A percentile compares a stretch with the other conserved stretches of the same genome.
Evolutionary conservation across 2,329 filamentous ascomycete species (phyloP).

Genomic region (Colletotrichum plurivorum): DNA sequence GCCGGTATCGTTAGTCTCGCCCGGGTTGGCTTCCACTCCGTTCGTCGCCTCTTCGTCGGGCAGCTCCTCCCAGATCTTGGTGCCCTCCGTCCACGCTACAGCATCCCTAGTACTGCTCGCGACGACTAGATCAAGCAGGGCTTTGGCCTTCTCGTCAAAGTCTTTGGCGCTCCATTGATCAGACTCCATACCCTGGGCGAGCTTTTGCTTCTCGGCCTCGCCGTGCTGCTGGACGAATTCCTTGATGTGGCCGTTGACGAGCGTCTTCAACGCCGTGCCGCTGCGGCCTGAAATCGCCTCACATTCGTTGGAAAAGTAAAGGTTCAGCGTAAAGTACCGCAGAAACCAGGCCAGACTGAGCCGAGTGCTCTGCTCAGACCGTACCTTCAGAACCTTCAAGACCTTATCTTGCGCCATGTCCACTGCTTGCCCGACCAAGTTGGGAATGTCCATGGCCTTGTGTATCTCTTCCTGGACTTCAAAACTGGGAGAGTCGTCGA

Average conservation of each 20-base stretch:
- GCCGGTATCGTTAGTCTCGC: conserved; percentile 62
- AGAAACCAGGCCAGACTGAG: conserved; percentile 80
- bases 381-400: conserved; percentile 81
- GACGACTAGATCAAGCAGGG: conserved; percentile 75
- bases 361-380: conserved; percentile 79
- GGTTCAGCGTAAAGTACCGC: conserved; percentile 85
- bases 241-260: conserved; percentile 86
- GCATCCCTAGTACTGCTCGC: conserved; percentile 80
- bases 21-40: conserved; percentile 44
- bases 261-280: conserved; percentile 80
- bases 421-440: conserved; percentile 83
- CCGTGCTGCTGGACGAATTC: conserved; percentile 82
- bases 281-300: conserved; percentile 87
- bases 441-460: conserved; percentile 82
- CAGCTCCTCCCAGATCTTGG: conserved; percentile 67
- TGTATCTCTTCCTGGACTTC: conserved; percentile 82
- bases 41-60: conserved; percentile 36
- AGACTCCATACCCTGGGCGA: conserved; percentile 83
- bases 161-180: conserved; percentile 87
- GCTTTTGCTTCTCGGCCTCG: conserved; percentile 79
- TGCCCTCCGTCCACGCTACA: conserved; percentile 74
- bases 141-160: conserved; percentile 74
- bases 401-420: conserved; percentile 85
- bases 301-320: conserved; percentile 88
- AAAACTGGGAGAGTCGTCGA: conserved; percentile 46